Evolutionary conservation across 2,329 filamentous ascomycete genomes (phyloP), one percentile per base, ranked within the genome.

Genomic region (Diaporthe batatas): DNA sequence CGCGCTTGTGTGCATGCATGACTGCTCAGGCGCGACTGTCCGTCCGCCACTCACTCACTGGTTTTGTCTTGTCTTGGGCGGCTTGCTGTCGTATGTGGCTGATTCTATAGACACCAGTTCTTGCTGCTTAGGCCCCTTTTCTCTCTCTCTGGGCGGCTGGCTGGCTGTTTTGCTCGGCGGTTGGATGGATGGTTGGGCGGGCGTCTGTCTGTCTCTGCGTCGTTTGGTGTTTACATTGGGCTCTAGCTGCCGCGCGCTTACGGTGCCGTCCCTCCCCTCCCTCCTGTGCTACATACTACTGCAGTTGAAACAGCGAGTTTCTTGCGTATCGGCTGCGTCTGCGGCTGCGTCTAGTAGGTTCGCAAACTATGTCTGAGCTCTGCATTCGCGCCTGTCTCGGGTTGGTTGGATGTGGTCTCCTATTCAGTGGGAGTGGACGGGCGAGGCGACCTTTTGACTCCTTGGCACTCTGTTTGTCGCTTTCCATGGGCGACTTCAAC

Each of bases 341-440:
- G 58, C 58, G 58, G 44, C 39, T 47, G 47, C 44, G 62, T 32
- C 62, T 53, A 47, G 42, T 12, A 25, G n/a, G 8, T 51, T 11
- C 23, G 47, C 47, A 25, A 25, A 25, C 14, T 51, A n/a, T 51
- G 23, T 23, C 32, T 49, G 59, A 25, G 42, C 42, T 21, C 32
- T 29, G 62, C 62, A 53, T 67, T 67, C 62, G 62, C 62, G 62
- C 62, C 62, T 67, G 62, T 67, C 47, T 67, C 62, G 14, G 57
- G 29, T 51, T 34, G n/a, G 21, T 7, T 49, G 29, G 29, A 29
- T 29, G 5, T 29, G 29, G 29, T 29, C 29, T 29, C 5, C 5
- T 29, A 29, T 29, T 29, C 29, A 29, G 5, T 29, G 29, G 29
- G 29, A 34, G 6, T 18, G 18, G 34, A 59, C 36, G 57, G 36